phyloP scores from a whole-genome alignment of 192 early-diverging fungal species.

The Entomortierella beljakovae region DNA sequence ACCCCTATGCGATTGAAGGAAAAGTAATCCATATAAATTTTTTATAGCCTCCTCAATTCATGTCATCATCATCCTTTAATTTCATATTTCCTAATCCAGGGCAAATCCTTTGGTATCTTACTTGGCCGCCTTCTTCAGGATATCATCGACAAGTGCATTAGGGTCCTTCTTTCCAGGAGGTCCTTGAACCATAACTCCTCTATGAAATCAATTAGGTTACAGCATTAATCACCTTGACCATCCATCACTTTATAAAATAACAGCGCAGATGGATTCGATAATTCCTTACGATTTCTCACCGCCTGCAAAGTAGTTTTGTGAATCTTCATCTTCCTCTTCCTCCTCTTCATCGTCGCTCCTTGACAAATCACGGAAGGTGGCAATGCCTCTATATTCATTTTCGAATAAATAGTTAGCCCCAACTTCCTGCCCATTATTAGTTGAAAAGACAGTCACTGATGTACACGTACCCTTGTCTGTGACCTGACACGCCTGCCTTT shows the following conservation, averaged over 20 bases:
- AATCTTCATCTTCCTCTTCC: conserved; percentile 63
- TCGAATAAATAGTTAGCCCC: neutral
- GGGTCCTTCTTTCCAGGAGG: conserved; percentile 60
- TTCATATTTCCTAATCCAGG: too few species aligned
- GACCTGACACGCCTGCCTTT: conserved; percentile 14
- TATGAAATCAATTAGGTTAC: too few species aligned
- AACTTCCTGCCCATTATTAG: neutral
- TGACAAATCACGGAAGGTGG: conserved; percentile 60
- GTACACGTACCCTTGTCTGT: conserved; percentile 45
- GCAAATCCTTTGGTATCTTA: conserved; percentile 27
- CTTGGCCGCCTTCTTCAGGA: conserved; percentile 82
- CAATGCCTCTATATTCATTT: conserved; percentile 42
- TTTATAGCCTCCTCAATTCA: neutral
- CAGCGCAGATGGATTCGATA: conserved; percentile 4
- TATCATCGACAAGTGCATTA: conserved; percentile 76
- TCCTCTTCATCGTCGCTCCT: conserved; percentile 48
- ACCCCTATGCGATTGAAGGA: conserved; percentile 11
- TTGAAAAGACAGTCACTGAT: neutral
- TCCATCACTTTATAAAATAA: too few species aligned
- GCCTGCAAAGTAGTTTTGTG: conserved; percentile 87
- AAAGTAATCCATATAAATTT: neutral
- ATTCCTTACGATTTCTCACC: conserved; percentile 93
- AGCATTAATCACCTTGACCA: too few species aligned
- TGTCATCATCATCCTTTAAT: too few species aligned
- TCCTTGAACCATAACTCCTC: conserved; percentile 62